Base-by-base conservation (phyloP, 768 basidiomycete genomes). In the Trametes coccinea region DNA sequence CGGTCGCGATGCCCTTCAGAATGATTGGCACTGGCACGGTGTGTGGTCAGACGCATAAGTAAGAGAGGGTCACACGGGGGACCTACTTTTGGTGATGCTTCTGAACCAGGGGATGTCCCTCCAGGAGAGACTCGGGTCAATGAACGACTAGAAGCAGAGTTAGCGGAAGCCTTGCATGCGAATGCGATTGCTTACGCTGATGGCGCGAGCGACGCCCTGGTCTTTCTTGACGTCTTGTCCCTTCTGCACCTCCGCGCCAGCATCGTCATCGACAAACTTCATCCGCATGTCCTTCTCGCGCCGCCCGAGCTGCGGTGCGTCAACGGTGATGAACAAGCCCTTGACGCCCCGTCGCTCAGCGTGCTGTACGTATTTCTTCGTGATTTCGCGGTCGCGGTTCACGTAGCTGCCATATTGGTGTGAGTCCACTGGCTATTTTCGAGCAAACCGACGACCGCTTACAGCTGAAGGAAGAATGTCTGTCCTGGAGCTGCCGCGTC, bases 261-360 rank as follows among this genome's bases (percentile, higher is more conserved):
- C 80, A 41, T 82, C 82, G 65, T 86, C 86, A 41, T 86, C 89
- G 5, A 64, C 66, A 45, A 62, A 52, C 41, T 60, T 64, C 54
- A 60, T 63, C 63, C 56, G 61, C 68, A 66, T 56, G 78, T 98
- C 85, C 76, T 93, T 93, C 73, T 96, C 95, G 57, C 95, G 83
- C 11, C 95, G 84, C 44, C 96, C 96, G 7, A 98, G 86, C 67
- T 97, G 95, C 3, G 96, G 95, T 0, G 96, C 96, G 76, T 98
- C 96, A 29, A 98, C 96, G 0, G 96, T 98, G 72, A 98, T 96
- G 76, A 98, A 97, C 13, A 98, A 78, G 2, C 83, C 96, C 72
- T 94, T 95, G 69, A 99, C 84, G 2, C 96, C 96, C 17, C 94
- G 85, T 62, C 81, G 78, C 75, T 95, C 94, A 1, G 96, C 96